Evolutionary conservation across 495 filamentous ascomycete species (phyloP).

Genomic region (Neohortaea acidophila): DNA sequence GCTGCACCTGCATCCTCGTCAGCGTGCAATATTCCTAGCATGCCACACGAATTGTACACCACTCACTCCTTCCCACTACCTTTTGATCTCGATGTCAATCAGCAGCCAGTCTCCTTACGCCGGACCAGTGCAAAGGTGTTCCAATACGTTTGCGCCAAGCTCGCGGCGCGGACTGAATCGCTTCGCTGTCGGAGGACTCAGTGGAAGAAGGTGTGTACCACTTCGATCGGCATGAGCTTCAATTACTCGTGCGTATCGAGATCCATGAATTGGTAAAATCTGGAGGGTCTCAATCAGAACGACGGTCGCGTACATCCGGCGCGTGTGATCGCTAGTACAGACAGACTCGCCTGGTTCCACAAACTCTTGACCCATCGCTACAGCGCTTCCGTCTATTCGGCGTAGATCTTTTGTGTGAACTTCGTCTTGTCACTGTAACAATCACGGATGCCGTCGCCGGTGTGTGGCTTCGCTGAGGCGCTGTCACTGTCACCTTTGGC

Average conservation of each 20-base stretch:
- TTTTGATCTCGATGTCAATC: background rate
- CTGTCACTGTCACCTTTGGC: background rate
- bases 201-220: constrained; percentile 1
- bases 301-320: background rate
- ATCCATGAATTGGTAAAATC: background rate
- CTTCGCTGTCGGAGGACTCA: background rate
- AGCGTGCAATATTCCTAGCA: too few relatives aligned
- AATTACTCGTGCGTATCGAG: background rate
- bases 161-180: background rate
- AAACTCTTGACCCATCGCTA: constrained; percentile 2
- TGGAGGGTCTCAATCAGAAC: background rate
- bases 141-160: constrained; percentile 2
- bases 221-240: background rate
- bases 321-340: too few relatives aligned
- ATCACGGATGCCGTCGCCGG: background rate
- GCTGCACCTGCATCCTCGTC: background rate
- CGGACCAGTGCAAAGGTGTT: background rate
- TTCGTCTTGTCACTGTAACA: background rate
- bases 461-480: background rate
- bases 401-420: constrained; percentile 4
- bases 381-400: background rate
- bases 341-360: background rate
- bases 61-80: background rate
- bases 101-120: background rate
- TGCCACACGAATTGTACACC: background rate